A percentile compares a stretch with the other conserved stretches of the same genome.
These are phyloP conservation scores for Ogataea paraovalis DNA, from an alignment of 805 yeast genomes.

Conservation along the genomic window DNA sequence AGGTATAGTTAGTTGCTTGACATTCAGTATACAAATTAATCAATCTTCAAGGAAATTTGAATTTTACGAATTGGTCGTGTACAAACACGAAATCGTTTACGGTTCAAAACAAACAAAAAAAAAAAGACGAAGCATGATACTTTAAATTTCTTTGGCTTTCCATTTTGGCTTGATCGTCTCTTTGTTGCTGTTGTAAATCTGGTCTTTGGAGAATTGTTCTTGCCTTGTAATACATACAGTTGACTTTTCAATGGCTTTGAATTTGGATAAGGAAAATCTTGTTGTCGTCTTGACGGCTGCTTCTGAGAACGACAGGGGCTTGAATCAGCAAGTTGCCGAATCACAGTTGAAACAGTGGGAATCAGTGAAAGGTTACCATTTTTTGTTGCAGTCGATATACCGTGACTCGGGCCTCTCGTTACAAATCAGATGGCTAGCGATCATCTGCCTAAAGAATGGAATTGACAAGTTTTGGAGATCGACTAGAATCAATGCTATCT, in stretches of 20 bases:
- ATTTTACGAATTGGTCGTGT: no score
- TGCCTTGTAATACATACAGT: not conserved
- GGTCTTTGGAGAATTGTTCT: no score
- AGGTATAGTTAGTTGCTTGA: no score
- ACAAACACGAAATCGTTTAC: no score
- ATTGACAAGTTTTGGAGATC: slow-evolving; percentile 82
- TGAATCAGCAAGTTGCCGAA: slow-evolving; percentile 62
- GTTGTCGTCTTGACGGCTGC: slow-evolving; percentile 45
- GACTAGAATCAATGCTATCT: slow-evolving; percentile 47
- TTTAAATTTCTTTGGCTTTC: no score
- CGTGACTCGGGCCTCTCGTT: slow-evolving; percentile 53
- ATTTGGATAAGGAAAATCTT: slow-evolving; percentile 25
- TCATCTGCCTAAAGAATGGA: slow-evolving; percentile 86
- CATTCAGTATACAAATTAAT: no score
- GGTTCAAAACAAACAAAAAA: no score
- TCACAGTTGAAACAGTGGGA: slow-evolving; percentile 70
- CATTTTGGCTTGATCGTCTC: no score
- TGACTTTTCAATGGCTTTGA: slow-evolving; percentile 20
- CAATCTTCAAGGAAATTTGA: no score
- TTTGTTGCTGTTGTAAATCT: no score
- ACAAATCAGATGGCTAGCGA: slow-evolving; percentile 79
- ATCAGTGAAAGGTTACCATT: slow-evolving; percentile 37
- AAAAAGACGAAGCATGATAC: no score
- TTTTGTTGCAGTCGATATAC: slow-evolving; percentile 46
- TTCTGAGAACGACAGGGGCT: slow-evolving; percentile 45